phyloP scores from a whole-genome alignment of 345 rosid genomes.

The Ceriops tagal region DNA sequence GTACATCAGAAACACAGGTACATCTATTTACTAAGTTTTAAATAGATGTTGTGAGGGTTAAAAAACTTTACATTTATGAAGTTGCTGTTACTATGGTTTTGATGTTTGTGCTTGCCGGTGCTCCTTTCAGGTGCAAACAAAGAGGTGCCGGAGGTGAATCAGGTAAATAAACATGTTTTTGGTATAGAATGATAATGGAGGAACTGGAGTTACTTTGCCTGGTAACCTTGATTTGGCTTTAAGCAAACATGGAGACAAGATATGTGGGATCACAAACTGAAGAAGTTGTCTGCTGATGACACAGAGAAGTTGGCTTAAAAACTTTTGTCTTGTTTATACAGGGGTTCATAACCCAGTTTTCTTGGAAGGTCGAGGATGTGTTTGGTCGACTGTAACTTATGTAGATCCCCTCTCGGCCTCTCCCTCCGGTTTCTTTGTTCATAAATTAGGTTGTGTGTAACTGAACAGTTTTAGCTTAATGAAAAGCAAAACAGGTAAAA shows the following conservation, averaged over 20 bases:
- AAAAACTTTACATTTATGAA: not conserved
- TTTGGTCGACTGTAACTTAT: slow-evolving; percentile 17
- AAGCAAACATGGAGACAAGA: slow-evolving; percentile 23
- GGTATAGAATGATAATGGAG: slow-evolving; percentile 13
- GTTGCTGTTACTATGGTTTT: not conserved
- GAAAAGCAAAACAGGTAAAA: slow-evolving; percentile 18
- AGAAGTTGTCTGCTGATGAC: slow-evolving; percentile 15
- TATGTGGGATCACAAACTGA: slow-evolving; percentile 18
- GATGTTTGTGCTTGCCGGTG: not conserved
- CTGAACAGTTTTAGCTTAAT: slow-evolving; percentile 16
- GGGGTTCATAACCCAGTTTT: slow-evolving; percentile 15
- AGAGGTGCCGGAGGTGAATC: slow-evolving; percentile 53
- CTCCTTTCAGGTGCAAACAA: slow-evolving; percentile 60
- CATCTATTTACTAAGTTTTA: not conserved
- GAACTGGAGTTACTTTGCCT: slow-evolving; percentile 9
- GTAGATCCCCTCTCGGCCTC: slow-evolving; percentile 5
- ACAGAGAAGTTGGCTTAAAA: slow-evolving; percentile 24
- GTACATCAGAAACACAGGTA: slow-evolving; percentile 64
- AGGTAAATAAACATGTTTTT: not conserved
- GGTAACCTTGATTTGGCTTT: slow-evolving; percentile 25
- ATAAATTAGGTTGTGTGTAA: slow-evolving; percentile 38
- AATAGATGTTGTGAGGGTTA: not conserved
- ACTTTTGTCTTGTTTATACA: slow-evolving; percentile 23
- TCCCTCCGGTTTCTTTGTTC: slow-evolving; percentile 8
- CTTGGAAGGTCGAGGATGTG: slow-evolving; percentile 23